phyloP scores from a whole-genome alignment of 2,329 filamentous ascomycete species.

The Davidsoniella australis region DNA sequence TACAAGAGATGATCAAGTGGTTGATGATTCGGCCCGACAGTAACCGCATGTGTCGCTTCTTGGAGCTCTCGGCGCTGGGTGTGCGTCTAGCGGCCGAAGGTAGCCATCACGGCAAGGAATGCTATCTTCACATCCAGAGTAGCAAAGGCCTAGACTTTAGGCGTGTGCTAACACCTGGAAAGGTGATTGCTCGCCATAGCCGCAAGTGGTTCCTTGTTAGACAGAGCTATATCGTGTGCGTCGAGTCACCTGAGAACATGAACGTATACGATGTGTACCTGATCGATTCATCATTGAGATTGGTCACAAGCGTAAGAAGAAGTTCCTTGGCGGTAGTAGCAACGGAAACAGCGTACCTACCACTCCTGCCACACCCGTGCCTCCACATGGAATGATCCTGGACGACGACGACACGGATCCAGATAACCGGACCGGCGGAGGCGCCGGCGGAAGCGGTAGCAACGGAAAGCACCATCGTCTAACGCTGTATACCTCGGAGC shows the following conservation, averaged over 20 bases:
- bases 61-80: constrained; percentile 85
- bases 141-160: constrained; percentile 78
- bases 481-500: constrained; percentile 77
- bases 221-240: constrained; percentile 92
- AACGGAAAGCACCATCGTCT: constrained; percentile 58
- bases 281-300: constrained; percentile 74
- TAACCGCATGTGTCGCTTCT: constrained; percentile 86
- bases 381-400: not conserved
- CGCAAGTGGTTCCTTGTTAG: constrained; percentile 97
- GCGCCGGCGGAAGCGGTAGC: constrained; percentile 14
- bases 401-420: constrained; percentile 12
- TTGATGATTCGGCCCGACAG: constrained; percentile 94
- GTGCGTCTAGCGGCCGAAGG: constrained; percentile 88
- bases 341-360: constrained; percentile 5
- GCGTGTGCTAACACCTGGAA: constrained; percentile 58
- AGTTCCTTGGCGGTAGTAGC: constrained; percentile 23
- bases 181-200: constrained; percentile 66
- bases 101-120: constrained; percentile 95
- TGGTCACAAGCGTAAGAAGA: constrained; percentile 55
- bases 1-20: constrained; percentile 88
- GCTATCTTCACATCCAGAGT: constrained; percentile 80
- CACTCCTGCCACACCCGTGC: constrained; percentile 6
- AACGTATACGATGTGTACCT: constrained; percentile 97
- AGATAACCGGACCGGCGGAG: constrained; percentile 10
- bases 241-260: constrained; percentile 97